Evolutionary conservation across 352 stramenopile species (phyloP).

Genomic region (Aphanomyces astaci): DNA sequence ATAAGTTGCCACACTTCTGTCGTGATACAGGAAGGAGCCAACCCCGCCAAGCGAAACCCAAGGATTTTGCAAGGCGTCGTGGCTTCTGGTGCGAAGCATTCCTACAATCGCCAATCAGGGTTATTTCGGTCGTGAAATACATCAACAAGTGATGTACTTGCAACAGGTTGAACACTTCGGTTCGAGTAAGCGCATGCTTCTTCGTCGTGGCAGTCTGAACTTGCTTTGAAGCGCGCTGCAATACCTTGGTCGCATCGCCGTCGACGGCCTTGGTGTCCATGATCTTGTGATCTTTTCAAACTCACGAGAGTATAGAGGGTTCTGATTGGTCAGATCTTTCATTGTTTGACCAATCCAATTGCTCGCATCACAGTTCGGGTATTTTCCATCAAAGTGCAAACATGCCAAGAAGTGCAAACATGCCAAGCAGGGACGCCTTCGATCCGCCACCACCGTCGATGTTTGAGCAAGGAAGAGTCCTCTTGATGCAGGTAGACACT

Average conservation of each 20-base stretch:
- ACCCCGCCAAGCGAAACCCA: conserved; percentile 54
- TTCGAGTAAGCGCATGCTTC: conserved; percentile 21
- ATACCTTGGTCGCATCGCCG: background rate
- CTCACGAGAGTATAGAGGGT: background rate
- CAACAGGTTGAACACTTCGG: conserved; percentile 14
- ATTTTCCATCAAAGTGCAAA: too few species aligned
- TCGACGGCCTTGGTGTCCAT: conserved; percentile 16
- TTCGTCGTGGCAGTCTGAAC: background rate
- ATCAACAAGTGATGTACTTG: background rate
- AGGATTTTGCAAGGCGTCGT: conserved; percentile 51
- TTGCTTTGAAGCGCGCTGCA: conserved; percentile 7
- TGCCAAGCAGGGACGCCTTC: background rate
- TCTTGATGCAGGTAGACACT: conserved; percentile 7
- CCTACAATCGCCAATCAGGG: conserved; percentile 23
- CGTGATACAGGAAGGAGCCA: conserved; percentile 47
- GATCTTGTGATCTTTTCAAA: conserved; percentile 15
- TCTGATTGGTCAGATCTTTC: conserved; percentile 6
- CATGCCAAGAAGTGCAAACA: background rate
- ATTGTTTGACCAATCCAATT: background rate
- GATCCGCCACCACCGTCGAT: background rate
- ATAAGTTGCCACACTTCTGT: conserved; percentile 55
- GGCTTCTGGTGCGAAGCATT: conserved; percentile 61
- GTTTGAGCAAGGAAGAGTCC: background rate
- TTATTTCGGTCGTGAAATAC: background rate
- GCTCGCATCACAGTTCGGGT: too few species aligned